These are phyloP conservation scores for Lolium perenne DNA, from an alignment of 176 grass and related monocot species.

Conservation along the genomic window DNA sequence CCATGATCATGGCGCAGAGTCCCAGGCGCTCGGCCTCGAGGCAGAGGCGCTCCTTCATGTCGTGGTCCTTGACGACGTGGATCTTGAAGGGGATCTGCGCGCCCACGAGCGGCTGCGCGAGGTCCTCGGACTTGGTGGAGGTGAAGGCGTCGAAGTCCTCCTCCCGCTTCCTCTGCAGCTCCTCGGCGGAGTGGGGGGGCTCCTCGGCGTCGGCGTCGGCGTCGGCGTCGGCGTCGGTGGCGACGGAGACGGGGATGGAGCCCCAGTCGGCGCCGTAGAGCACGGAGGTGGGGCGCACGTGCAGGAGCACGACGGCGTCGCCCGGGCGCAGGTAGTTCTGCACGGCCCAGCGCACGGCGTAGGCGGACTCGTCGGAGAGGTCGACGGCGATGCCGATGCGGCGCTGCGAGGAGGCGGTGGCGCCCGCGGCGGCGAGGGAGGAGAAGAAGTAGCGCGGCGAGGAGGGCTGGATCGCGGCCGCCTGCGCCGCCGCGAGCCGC, in stretches of 20 bases:
- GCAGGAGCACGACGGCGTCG: constrained; percentile 85
- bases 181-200: constrained; percentile 38
- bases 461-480: constrained; percentile 58
- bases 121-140: constrained; percentile 72
- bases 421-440: constrained; percentile 37
- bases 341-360: constrained; percentile 81
- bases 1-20: constrained; percentile 87
- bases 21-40: constrained; percentile 87
- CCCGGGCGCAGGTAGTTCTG: constrained; percentile 96
- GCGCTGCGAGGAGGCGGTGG: constrained; percentile 54
- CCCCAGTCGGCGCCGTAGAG: constrained; percentile 97
- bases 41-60: constrained; percentile 98
- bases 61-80: constrained; percentile 93
- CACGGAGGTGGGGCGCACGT: constrained; percentile 77
- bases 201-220: constrained; percentile 8
- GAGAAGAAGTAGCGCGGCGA: constrained; percentile 71
- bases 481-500: constrained; percentile 39
- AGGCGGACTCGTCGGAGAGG: constrained; percentile 92
- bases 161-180: constrained; percentile 72
- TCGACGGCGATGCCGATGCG: constrained; percentile 93
- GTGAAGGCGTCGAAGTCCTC: constrained; percentile 88
- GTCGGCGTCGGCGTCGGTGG: constrained; percentile 25
- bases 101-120: constrained; percentile 79
- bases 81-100: constrained; percentile 91
- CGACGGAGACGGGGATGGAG: constrained; percentile 65